Percentiles rank a stretch among this genome's conserved stretches.
phyloP scores from a whole-genome alignment of 2,329 filamentous ascomycete genomes.

The Diaporthe citrichinensis region DNA sequence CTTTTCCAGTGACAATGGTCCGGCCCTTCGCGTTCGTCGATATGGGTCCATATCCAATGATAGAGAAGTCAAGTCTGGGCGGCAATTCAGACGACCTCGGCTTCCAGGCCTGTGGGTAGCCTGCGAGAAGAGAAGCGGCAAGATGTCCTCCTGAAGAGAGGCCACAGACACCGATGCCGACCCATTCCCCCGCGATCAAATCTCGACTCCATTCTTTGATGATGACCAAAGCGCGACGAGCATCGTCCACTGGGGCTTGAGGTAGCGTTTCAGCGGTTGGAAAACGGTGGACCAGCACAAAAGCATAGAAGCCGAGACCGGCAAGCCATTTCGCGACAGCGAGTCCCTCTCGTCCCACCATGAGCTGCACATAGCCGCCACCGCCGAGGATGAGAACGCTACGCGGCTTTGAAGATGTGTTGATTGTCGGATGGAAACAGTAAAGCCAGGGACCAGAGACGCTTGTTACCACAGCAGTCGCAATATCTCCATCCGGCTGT shows the following conservation, averaged over 20 bases:
- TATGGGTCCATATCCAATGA: not conserved
- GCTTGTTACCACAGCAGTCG: not conserved
- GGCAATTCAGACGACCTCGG: not conserved
- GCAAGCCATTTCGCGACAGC: not conserved
- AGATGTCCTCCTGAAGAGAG: conserved; percentile 5
- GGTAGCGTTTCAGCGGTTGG: not conserved
- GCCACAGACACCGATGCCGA: not conserved
- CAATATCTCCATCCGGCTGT: not conserved
- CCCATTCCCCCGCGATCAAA: not conserved
- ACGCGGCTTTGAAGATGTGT: not conserved
- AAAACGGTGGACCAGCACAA: conserved; percentile 6
- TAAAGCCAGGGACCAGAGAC: conserved; percentile 13
- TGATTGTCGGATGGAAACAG: not conserved
- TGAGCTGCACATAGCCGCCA: conserved; percentile 15
- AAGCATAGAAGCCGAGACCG: conserved; percentile 14
- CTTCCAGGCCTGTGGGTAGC: not conserved
- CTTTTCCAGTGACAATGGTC: not conserved
- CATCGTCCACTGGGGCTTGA: conserved; percentile 1
- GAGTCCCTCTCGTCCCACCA: not conserved
- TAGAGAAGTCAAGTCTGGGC: not conserved
- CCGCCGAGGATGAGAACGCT: not conserved
- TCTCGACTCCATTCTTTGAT: not conserved
- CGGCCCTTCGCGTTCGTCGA: conserved; percentile 15
- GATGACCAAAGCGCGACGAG: not conserved
- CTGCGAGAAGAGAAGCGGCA: conserved; percentile 1